These are phyloP conservation scores for Aspergillus quadrilineatus DNA, from an alignment of 2,329 filamentous ascomycete genomes.

Conservation along the genomic window DNA sequence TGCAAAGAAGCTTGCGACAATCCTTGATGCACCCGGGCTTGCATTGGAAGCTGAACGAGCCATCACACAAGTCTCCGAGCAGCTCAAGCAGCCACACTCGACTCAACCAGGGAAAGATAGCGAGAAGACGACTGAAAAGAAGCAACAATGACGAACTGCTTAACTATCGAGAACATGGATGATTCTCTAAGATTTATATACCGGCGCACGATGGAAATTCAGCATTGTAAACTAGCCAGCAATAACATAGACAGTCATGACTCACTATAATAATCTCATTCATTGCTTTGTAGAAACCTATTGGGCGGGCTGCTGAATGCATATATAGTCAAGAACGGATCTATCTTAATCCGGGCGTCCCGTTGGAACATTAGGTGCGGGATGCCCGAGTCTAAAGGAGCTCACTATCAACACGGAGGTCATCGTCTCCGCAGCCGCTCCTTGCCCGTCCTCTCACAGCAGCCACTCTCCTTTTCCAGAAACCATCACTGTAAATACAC, in stretches of 20 bases:
- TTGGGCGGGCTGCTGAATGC: background rate
- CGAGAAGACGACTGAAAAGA: constrained; percentile 20
- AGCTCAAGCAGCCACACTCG: constrained; percentile 29
- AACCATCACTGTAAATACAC: background rate
- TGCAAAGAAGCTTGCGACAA: constrained; percentile 59
- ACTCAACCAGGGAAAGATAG: constrained; percentile 19
- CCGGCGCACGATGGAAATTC: background rate
- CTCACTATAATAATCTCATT: background rate
- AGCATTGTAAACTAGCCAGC: constrained; percentile 1
- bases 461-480: background rate
- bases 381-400: constrained; percentile 19
- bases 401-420: constrained; percentile 15
- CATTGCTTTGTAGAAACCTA: background rate
- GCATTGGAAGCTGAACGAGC: constrained; percentile 72
- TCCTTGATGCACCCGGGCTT: constrained; percentile 67
- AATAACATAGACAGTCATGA: constrained; percentile 1
- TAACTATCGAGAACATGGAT: background rate
- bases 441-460: background rate
- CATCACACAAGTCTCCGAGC: constrained; percentile 66
- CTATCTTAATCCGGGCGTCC: constrained; percentile 25
- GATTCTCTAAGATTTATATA: background rate
- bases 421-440: constrained; percentile 4
- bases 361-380: constrained; percentile 18
- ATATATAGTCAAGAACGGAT: constrained; percentile 20
- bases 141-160: constrained; percentile 14